Base-by-base conservation (phyloP, 176 grass and related monocot genomes). In the Raddia distichophylla region DNA sequence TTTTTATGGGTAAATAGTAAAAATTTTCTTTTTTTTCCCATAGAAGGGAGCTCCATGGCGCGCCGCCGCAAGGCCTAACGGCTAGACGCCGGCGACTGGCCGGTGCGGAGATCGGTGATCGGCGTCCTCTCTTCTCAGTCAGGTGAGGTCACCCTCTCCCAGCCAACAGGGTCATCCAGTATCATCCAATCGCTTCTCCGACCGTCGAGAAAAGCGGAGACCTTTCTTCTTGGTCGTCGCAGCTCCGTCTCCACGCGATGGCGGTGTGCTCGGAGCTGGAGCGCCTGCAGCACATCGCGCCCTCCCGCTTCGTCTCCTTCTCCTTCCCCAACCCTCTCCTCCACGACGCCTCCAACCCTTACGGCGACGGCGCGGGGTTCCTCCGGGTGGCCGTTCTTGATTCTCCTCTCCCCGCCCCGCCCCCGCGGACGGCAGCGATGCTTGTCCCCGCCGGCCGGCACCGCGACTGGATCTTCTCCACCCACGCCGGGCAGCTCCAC, bases 391-490 rank as follows among this genome's bases (percentile, higher is more conserved):
- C 88, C 33, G 88, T 94, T 40, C 84, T 98, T 19, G 95, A 98
- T 68, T 93, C 92, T 6, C 90, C 88, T 13, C 64, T 79, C 9
- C 75, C 81, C 6, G 16, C 40, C 20, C 56, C 74, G 0, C 15
- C 65, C 8, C 61, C 73, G 10, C 43, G 22, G 17, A 87, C 67
- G 14, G 92, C 86, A 4, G 90, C 78, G 51, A 93, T 98, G 85
- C 88, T 93, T 27, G 86, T 98, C 46, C 92, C 90, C 50, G 65
- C 52, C 8, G 90, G 90, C 49, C 83, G 86, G 60, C 90, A 98
- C 76, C 37, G 73, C 15, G 92, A 98, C 75, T 98, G 95, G 95
- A 93, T 98, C 77, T 98, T 98, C 88, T 98, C 83, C 78, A 98
- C 92, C 43, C 80, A 68, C 43, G 84, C 86, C 59, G 95, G 92